These are phyloP conservation scores for Ascochyta koolunga DNA, from an alignment of 2,329 filamentous ascomycete genomes.

Conservation along the genomic window DNA sequence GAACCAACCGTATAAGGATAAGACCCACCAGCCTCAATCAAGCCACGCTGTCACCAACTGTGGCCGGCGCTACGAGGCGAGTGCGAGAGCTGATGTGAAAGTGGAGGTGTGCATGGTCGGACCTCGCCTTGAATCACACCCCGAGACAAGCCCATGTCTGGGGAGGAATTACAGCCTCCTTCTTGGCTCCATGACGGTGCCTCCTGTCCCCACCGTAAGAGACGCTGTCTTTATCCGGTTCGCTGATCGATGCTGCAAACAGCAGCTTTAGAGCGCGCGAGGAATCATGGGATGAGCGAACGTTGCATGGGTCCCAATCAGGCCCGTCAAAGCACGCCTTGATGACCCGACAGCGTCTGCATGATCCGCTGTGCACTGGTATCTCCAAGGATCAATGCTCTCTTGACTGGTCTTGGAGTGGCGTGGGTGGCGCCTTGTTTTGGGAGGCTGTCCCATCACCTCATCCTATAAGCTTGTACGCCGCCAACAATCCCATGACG, in stretches of 20 bases:
- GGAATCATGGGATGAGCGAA: slow-evolving; percentile 27
- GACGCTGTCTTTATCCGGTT: slow-evolving; percentile 13
- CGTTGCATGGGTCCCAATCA: slow-evolving; percentile 31
- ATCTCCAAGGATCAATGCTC: slow-evolving; percentile 27
- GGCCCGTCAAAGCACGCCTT: slow-evolving; percentile 20
- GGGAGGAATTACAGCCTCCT: slow-evolving; percentile 12
- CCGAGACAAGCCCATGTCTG: slow-evolving; percentile 27
- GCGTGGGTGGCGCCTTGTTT: slow-evolving; percentile 40
- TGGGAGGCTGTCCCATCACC: slow-evolving; percentile 14
- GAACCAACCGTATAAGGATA: slow-evolving; percentile 23
- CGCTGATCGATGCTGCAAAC: slow-evolving; percentile 35
- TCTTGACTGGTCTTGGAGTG: slow-evolving; percentile 33
- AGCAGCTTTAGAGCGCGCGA: slow-evolving; percentile 34
- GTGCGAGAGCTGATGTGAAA: slow-evolving; percentile 29
- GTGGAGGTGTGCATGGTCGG: slow-evolving; percentile 25
- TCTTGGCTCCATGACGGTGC: slow-evolving; percentile 26
- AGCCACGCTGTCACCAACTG: slow-evolving; percentile 33
- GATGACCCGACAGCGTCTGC: slow-evolving; percentile 21
- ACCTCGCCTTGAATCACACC: slow-evolving; percentile 23
- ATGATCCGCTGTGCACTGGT: slow-evolving; percentile 28
- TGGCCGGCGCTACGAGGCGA: slow-evolving; percentile 16
- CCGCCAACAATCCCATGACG: slow-evolving; percentile 30
- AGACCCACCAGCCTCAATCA: slow-evolving; percentile 39
- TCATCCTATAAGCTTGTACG: slow-evolving; percentile 13
- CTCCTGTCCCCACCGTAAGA: slow-evolving; percentile 13